Percentiles rank a stretch among this genome's conserved stretches.
Evolutionary conservation across 2,329 filamentous ascomycete genomes (phyloP).

Genomic region (Diaporthe velutina): DNA sequence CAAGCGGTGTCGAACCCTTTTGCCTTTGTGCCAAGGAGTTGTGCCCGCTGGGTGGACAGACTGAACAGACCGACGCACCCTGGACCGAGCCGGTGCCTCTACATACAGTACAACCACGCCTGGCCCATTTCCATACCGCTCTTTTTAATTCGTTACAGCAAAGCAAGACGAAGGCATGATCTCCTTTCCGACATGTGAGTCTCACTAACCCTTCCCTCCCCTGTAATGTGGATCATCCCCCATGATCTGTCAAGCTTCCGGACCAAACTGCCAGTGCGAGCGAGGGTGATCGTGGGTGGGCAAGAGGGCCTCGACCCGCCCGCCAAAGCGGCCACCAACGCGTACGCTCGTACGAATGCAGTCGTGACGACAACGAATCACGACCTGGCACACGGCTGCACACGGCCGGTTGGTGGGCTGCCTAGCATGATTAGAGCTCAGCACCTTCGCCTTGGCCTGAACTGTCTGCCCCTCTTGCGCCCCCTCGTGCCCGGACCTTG

Average conservation of each 20-base stretch:
- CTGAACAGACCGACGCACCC: not conserved
- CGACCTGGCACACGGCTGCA: not conserved
- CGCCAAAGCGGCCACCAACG: constrained; percentile 29
- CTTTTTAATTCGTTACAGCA: constrained; percentile 3
- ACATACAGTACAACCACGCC: not conserved
- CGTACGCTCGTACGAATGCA: constrained; percentile 29
- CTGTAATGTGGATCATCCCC: not conserved
- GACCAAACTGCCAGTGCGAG: not conserved
- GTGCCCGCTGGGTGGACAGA: constrained; percentile 6
- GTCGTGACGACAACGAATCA: constrained; percentile 23
- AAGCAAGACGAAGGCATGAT: not conserved
- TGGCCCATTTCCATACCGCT: constrained; percentile 1
- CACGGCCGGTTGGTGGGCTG: constrained; percentile 20
- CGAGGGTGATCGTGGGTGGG: not conserved
- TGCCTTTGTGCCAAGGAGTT: constrained; percentile 9
- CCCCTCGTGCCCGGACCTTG: not conserved
- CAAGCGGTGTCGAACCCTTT: constrained; percentile 14
- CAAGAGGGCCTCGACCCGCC: constrained; percentile 9
- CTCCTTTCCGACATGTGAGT: constrained; percentile 25
- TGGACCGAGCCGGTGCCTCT: not conserved
- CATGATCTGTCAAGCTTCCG: not conserved
- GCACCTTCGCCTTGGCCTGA: constrained; percentile 12
- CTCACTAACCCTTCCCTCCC: not conserved
- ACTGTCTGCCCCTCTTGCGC: constrained; percentile 7
- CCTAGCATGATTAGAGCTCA: constrained; percentile 26